A percentile compares a stretch with the other conserved stretches of the same genome.
These are phyloP conservation scores for Coix lacrymajobi DNA, from an alignment of 176 grass and related monocot genomes.

Conservation along the genomic window DNA sequence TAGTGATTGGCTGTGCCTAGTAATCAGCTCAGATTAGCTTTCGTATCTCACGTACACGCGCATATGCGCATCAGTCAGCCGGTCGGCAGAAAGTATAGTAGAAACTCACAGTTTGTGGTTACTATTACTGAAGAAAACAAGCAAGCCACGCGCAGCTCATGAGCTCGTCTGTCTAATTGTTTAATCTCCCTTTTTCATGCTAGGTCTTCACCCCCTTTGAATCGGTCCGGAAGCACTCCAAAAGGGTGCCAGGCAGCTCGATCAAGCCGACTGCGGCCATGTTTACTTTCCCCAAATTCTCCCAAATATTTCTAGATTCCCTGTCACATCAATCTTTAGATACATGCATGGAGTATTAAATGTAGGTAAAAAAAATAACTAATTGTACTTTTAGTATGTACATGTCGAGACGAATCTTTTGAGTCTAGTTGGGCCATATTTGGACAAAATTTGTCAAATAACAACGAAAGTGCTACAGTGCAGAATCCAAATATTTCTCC, in stretches of 20 bases:
- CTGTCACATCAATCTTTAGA: too few species aligned
- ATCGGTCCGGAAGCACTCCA: not conserved
- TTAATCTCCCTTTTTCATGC: not conserved
- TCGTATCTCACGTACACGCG: not conserved
- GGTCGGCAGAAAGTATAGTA: not conserved
- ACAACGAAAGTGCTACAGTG: too few species aligned
- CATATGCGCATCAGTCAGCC: not conserved
- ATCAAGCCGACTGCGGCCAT: not conserved
- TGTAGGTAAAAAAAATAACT: too few species aligned
- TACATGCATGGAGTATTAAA: too few species aligned
- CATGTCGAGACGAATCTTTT: too few species aligned
- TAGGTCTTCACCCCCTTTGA: conserved; percentile 6
- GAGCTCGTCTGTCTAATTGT: too few species aligned
- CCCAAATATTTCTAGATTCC: too few species aligned
- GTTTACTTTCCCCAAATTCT: too few species aligned
- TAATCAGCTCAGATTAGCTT: not conserved
- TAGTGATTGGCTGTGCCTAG: not conserved
- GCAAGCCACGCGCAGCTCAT: not conserved
- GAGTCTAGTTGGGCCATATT: too few species aligned
- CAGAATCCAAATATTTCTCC: too few species aligned
- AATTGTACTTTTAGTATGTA: too few species aligned
- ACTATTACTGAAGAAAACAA: not conserved
- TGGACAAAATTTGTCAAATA: too few species aligned
- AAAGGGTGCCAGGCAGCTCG: not conserved
- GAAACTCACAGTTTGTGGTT: not conserved